Percentiles rank a stretch among this genome's conserved stretches.
phyloP scores from a whole-genome alignment of 2,329 filamentous ascomycete genomes.

The Tolypocladium tropicale region DNA sequence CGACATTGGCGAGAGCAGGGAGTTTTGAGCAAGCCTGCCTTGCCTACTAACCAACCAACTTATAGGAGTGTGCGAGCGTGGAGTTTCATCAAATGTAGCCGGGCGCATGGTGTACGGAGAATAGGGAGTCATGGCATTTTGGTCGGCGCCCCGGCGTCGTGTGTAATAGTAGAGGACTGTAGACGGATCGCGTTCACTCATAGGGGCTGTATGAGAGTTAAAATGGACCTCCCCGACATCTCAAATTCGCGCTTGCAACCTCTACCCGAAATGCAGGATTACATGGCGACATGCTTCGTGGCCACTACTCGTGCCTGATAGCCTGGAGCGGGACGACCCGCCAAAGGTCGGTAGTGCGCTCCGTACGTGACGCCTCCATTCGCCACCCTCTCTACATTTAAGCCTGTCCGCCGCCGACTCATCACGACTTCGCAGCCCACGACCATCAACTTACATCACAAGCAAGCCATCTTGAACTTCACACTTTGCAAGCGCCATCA shows the following conservation, averaged over 20 bases:
- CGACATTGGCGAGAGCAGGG: constrained; percentile 72
- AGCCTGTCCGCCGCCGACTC: neutral
- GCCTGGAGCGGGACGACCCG: neutral
- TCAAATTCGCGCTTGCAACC: neutral
- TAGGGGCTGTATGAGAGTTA: too few species aligned
- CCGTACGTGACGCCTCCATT: neutral
- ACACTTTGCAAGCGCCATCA: neutral
- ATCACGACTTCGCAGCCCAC: neutral
- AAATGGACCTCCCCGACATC: too few species aligned
- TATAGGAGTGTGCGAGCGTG: too few species aligned
- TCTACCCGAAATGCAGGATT: neutral
- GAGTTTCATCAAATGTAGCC: neutral
- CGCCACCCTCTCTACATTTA: neutral
- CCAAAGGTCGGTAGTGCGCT: too few species aligned
- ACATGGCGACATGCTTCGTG: neutral
- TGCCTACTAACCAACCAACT: too few species aligned
- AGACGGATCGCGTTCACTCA: too few species aligned
- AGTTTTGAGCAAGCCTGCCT: constrained; percentile 52
- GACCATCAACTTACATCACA: neutral
- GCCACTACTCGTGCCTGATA: neutral
- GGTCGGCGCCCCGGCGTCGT: too few species aligned
- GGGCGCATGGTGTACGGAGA: neutral
- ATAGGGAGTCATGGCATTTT: neutral
- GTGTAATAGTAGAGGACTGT: too few species aligned
- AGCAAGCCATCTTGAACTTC: neutral